Evolutionary conservation across 2,329 filamentous ascomycete genomes (phyloP), one percentile per base, ranked within the genome.

Genomic region (Berkeleyomyces basicola): DNA sequence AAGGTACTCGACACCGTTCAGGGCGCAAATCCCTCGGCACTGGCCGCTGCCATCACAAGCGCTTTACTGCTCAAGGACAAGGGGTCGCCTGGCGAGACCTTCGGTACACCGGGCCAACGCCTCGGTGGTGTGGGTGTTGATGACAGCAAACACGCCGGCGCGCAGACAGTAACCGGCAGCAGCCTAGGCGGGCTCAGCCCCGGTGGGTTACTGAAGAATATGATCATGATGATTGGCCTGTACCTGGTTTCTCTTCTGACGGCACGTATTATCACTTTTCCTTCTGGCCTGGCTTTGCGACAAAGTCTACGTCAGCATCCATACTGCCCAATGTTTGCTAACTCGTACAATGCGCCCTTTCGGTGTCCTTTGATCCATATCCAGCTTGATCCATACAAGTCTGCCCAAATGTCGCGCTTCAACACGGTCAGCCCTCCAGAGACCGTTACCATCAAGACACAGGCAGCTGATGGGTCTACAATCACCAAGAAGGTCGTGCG

Each of bases 1-100:
- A 78, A 80, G 67, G 82, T 86, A 69, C 80, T 88, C 70, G 81
- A 88, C 67, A 90, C 87, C 40, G 84, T 96, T 70, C 81, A 82
- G 70, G 93, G 93, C 68, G 90, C 91, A 42, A 88, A 96, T 75
- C 82, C 85, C 1, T 79, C 84, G 9, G 85, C 83, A 60, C 82
- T 99, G 51, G 86, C 84, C 43, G 80, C 83, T 63, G 88, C 88
- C 33, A 85, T 96, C 67, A 84, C 86, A 69, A 87, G 87, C 71
- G 82, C 82, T 3, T 76, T 83, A 60, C 82, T 81, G 70, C 74
- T 85, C 16, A 72, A 73, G 7, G 72, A 71, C 42, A 69, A 73
- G 14, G 75, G 75, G 74, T 71, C 75, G 4, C 68, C 73, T 1
- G 77, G 76, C 58, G 75, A 77, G 2, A 72, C 73, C 0, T 85